Base-by-base conservation (phyloP, 2,329 filamentous ascomycete genomes). In the Aspergillus clavatus region DNA sequence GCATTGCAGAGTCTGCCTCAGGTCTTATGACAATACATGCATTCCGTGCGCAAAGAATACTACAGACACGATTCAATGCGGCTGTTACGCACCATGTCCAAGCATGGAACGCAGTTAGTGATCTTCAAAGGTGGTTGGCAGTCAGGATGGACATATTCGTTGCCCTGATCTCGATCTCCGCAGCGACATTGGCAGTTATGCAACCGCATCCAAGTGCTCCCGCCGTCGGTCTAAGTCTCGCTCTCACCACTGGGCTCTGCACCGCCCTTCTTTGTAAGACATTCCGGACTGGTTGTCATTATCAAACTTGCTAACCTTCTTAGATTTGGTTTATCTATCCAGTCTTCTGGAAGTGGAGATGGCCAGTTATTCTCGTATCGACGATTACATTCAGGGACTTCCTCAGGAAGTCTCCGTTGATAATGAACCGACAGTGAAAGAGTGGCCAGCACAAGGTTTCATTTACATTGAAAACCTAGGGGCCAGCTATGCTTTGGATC, bases 401-500 rank as follows among this genome's bases (percentile, higher is more conserved):
- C 78, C 72, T 10, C 83, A 82, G 16, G 61, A 67, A 18, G 71
- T 73, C 19, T 22, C 21, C 18, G 19, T 23, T 23, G 12, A 18
- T 4, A n/a, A 36, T 12, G 29, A 37, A 4, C 8, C 27, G 4
- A 78, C 82, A 0, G 79, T 84, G 0, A 82, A 83, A 2, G 78
- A 80, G 1, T 90, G 86, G 87, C 86, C 86, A 0, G 78, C 78
- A 0, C 77, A 83, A 50, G 86, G 86, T 7, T 72, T 75, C n/a
- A 74, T 90, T 40, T 80, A 87, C 54, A 77, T 89, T 24, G 68
- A 81, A 22, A 75, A 86, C 45, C 73, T 89, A 0, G 82, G 84
- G 2, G 82, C 85, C 27, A 71, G 72, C n/a, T 88, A 89, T 59
- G 83, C 83, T 0, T 67, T 76, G 1, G 84, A 86, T 53, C 70